Conservation (phyloP, 768 basidiomycete genomes). For the Gloeopeniophorella convolvens region DNA sequence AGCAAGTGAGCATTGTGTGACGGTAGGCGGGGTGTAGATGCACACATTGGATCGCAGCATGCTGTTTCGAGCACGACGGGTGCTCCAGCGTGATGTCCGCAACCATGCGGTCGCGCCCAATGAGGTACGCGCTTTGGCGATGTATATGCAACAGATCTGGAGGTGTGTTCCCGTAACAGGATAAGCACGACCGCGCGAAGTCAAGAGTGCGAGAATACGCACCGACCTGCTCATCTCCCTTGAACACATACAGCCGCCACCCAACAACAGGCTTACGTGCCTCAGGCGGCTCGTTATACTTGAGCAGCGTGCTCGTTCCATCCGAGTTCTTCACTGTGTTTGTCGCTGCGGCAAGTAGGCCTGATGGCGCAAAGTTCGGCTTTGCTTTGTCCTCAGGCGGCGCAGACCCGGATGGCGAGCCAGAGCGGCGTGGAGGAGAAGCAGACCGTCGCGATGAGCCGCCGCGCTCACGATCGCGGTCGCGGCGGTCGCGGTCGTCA, state of each 20-base stretch:
- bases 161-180: too few relatives aligned
- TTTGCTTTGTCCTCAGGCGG: conserved; percentile 60
- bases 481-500: conserved; percentile 36
- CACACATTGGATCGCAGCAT: conserved; percentile 91
- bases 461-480: conserved; percentile 28
- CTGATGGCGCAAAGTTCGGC: conserved; percentile 86
- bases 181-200: neutral
- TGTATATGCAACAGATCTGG: conserved; percentile 93
- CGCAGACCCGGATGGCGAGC: conserved; percentile 34
- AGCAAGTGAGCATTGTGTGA: conserved; percentile 7
- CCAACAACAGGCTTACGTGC: conserved; percentile 84
- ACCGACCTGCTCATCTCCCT: conserved; percentile 91
- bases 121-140: conserved; percentile 88
- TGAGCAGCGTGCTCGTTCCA: conserved; percentile 78
- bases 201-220: conserved; percentile 28
- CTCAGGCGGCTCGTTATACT: conserved; percentile 98
- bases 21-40: conserved; percentile 5
- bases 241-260: conserved; percentile 98
- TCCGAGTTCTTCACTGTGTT: conserved; percentile 77
- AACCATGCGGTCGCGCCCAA: conserved; percentile 85
- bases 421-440: conserved; percentile 40
- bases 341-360: conserved; percentile 91
- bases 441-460: conserved; percentile 48
- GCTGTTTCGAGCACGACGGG: conserved; percentile 97
- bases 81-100: conserved; percentile 88